Base-by-base conservation (phyloP, 331 rosid genomes). In the Quercus lobata region DNA sequence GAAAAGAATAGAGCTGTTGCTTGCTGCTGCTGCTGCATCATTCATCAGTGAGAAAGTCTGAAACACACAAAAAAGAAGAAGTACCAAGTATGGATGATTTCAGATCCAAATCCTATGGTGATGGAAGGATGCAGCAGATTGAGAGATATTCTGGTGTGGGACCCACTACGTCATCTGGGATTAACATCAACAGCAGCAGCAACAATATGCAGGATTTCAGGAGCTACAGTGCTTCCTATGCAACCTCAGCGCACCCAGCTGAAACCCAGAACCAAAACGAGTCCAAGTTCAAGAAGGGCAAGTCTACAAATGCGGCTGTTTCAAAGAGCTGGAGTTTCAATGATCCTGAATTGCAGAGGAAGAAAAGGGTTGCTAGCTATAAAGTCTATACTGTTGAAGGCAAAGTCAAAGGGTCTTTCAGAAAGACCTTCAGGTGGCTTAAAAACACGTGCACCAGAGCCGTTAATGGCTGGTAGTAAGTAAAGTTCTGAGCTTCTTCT, bases 321-420 rank as follows among this genome's bases (percentile, higher is more conserved):
- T 92, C 97, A 0, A 92, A 88, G 69, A 83, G 83, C 41, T 95
- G 98, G 98, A 91, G 94, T 41, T 85, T 95, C 35, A 85, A 68
- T 72, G 98, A 95, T 78, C 97, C 98, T 5, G 98, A 95, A 82
- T 70, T 93, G 84, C 94, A 91, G 96, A 87, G 98, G 90, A 92
- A 89, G 87, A 95, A 88, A 80, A 91, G 98, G 79, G 98, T 95
- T 4, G 99, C 98, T 18, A 89, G 99, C 84, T 95, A 95, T 73
- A 95, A 95, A 85, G 98, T 90, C 30, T 95, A 95, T 76, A 22
- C 92, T 4, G 92, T 91, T 78, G 99, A 95, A 83, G 99, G 99
- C 16, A 95, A 91, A 80, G 92, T 95, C 46, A 93, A 93, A 79
- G 97, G 99, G 2, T 88, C 96, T 44, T 41, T 95, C 8, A 84